Base-by-base conservation (phyloP, 1,284 basidiomycete genomes). In the Puccinia polysora region DNA sequence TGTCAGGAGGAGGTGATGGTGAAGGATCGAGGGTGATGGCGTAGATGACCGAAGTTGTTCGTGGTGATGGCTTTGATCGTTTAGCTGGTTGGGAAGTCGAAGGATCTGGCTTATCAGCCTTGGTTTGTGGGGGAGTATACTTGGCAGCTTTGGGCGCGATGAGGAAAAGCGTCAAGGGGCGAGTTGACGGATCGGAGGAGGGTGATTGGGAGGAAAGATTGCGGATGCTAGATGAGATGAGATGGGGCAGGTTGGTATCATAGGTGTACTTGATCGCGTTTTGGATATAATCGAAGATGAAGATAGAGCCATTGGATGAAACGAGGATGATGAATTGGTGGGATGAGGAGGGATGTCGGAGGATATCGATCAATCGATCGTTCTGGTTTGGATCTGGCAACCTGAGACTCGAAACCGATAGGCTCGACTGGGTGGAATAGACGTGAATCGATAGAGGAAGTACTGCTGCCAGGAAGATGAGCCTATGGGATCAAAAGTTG, bases 391-490 rank as follows among this genome's bases (percentile, higher is more conserved):
- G 59, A 56, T 59, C 38, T 20, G 69, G 60, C 34, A 72, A 45
- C 28, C 14, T 25, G 40, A 63, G 36, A 18, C 47, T 72, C 20
- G 69, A 63, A 38, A 64, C 12, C 20, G 56, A 28, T 7, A 64
- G 43, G 18, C 28, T 40, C n/a, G 58, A 53, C 7, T 62, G 50
- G 45, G 69, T 62, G 28, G 68, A 70, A 62, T 70, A 70, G 30
- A 59, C 58, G 30, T 70, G 55, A 36, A 70, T 70, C 14, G 68
- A 70, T 15, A 52, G 47, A 14, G 68, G 68, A n/a, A n/a, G n/a
- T 38, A 38, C 32, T 38, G 43, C 55, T 14, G 58, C 68, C 20
- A 70, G 49, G 36, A 58, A 70, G 43, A 45, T 62, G 15, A 50
- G 47, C 32, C 34, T 55, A 23, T n/a, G n/a, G n/a, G n/a, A n/a